Conservation (phyloP, 1,139 yeast species). For the Yamadazyma sp. region DNA sequence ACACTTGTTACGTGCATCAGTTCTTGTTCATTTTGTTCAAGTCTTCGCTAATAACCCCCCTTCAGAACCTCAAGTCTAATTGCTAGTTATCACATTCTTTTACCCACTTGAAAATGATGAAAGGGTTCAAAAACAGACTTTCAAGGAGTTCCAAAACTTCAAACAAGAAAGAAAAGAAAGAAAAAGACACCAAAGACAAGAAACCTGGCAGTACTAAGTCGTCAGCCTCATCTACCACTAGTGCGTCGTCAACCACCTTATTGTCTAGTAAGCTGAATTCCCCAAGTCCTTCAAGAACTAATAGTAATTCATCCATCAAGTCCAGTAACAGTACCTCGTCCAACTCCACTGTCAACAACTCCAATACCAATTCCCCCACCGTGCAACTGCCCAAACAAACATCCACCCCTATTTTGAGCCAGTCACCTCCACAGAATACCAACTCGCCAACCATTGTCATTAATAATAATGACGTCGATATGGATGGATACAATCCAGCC, state of each 20-base stretch:
- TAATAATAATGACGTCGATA: constrained; percentile 15
- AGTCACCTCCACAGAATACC: constrained; percentile 6
- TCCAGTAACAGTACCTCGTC: constrained; percentile 20
- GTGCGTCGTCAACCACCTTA: neutral
- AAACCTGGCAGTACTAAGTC: constrained; percentile 12
- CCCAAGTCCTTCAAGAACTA: constrained; percentile 33
- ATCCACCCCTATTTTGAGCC: constrained; percentile 7
- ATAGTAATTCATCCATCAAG: constrained; percentile 29
- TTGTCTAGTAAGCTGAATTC: constrained; percentile 26
- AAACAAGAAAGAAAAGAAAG: constrained; percentile 33
- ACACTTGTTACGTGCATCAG: neutral
- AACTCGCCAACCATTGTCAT: constrained; percentile 20
- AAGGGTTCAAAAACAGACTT: constrained; percentile 51
- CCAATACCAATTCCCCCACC: constrained; percentile 10
- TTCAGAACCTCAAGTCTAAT: neutral
- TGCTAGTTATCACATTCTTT: neutral
- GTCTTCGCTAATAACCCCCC: neutral
- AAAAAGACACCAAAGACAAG: constrained; percentile 20
- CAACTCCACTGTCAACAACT: constrained; percentile 10
- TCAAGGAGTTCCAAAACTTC: constrained; percentile 42
- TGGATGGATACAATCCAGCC: constrained; percentile 22
- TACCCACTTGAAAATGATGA: constrained; percentile 39
- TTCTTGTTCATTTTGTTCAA: neutral
- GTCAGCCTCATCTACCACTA: constrained; percentile 21
- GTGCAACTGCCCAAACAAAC: constrained; percentile 16